Evolutionary conservation across 2,329 filamentous ascomycete genomes (phyloP), one percentile per base, ranked within the genome.

Genomic region (Chalaropsis thielavioides): DNA sequence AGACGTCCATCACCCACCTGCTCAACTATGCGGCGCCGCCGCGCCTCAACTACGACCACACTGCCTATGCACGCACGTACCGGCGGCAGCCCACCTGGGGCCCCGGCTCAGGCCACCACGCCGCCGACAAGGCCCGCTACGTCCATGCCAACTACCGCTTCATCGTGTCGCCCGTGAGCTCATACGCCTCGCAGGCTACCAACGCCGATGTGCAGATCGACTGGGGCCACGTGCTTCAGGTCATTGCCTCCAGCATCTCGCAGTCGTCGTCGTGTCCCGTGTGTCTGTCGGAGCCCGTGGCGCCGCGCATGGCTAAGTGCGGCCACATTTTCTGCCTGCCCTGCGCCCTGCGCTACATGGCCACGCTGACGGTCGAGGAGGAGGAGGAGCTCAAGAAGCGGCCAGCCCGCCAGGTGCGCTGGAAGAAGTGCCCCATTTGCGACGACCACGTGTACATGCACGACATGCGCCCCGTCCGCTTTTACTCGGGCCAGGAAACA

Each of bases 141-240:
- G 82, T 99, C 17, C 92, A 99, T 74, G 91, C 94, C 69, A 99
- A 99, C 74, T 99, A 99, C 73, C 88, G 94, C 65, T 99, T 99
- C 74, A 88, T 99, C 67, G 92, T 99, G 62, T 86, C 90, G 67
- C 92, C 94, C 2, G 81, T 84, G 65, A 87, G 85, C 66, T 83
- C 87, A 71, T 99, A 97, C 73, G 81, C 83, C 67, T 82, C 83
- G 5, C 91, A 97, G 72, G 88, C 90, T 27, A 81, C 83, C 58
- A 90, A 97, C 74, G 88, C 94, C 22, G 92, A 99, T 74, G 81
- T 92, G 60, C 88, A 94, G 71, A 77, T 99, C 64, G 89, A 96
- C 71, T 99, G 94, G 94, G 83, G 85, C 69, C 85, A 90, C 69
- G 89, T 99, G 63, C 79, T 96, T 69, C 94, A 99, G 75, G 86